Percentiles rank a stretch among this genome's conserved stretches.
Evolutionary conservation across 108 stramenopile species (phyloP).

Genomic region (Aurantiochytrium sp.): DNA sequence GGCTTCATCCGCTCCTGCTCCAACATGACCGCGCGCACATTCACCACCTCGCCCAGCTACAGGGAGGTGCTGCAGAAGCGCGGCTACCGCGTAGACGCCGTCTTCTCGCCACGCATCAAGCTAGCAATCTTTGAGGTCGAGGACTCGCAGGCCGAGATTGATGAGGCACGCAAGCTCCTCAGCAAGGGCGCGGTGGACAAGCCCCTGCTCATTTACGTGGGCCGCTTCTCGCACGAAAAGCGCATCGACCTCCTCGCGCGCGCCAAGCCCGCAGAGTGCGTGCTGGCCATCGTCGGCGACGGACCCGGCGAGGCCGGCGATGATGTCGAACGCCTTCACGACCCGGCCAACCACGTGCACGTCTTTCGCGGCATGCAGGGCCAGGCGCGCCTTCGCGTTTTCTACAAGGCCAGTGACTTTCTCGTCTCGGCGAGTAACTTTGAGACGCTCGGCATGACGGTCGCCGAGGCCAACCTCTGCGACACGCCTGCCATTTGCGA

Average conservation of each 20-base stretch:
- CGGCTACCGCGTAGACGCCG: constrained; percentile 9
- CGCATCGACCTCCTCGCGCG: background rate
- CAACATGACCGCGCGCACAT: background rate
- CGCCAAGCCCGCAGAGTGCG: background rate
- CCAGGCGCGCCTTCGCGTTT: background rate
- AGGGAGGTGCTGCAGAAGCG: background rate
- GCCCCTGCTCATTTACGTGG: background rate
- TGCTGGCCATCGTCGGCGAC: background rate
- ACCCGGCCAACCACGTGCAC: background rate
- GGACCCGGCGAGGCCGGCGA: constrained; percentile 3
- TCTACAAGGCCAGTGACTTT: background rate
- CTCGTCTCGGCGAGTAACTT: background rate
- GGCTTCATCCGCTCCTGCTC: constrained; percentile 5
- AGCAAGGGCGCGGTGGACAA: background rate
- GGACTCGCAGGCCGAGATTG: background rate
- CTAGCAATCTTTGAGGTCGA: background rate
- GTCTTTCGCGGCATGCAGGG: constrained; percentile 6
- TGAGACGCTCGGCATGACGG: constrained; percentile 8
- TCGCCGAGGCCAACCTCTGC: background rate
- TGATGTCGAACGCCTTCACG: background rate
- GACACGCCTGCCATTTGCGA: background rate
- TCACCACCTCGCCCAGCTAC: constrained; percentile 2
- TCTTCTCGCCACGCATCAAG: background rate
- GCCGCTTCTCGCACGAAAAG: constrained; percentile 17
- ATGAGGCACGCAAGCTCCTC: background rate